These are phyloP conservation scores for Pittosporum tobira DNA, from an alignment of 129 eudicot species.

Conservation along the genomic window DNA sequence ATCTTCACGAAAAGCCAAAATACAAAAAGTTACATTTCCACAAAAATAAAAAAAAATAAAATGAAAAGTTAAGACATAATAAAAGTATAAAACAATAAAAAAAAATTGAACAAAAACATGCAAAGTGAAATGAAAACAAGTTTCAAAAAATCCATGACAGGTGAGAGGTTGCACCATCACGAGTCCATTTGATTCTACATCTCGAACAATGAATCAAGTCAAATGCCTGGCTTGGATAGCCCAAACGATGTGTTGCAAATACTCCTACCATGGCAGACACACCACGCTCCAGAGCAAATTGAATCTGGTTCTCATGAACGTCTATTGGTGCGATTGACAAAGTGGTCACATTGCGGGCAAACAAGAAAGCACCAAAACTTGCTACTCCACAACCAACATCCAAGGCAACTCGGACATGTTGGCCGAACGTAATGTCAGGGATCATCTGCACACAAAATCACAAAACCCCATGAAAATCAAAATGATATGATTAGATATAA, in stretches of 20 bases:
- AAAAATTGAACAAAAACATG: too few species aligned
- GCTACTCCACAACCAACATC: constrained; percentile 84
- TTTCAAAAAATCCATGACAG: neutral
- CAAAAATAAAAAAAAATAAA: too few species aligned
- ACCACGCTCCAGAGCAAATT: constrained; percentile 77
- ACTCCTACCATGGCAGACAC: constrained; percentile 79
- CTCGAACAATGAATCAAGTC: constrained; percentile 76
- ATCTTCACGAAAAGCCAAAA: constrained; percentile 37
- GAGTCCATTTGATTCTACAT: constrained; percentile 69
- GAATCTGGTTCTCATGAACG: constrained; percentile 58
- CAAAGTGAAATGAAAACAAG: neutral
- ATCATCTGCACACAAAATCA: constrained; percentile 48
- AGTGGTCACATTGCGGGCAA: constrained; percentile 60
- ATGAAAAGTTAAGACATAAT: too few species aligned
- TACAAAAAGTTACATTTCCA: too few species aligned
- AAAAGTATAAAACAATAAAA: too few species aligned
- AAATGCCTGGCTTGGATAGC: constrained; percentile 76
- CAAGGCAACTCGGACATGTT: constrained; percentile 56
- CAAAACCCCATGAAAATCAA: constrained; percentile 16
- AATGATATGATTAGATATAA: constrained; percentile 10
- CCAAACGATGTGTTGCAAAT: constrained; percentile 51
- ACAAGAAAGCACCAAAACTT: constrained; percentile 72
- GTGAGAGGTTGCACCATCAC: constrained; percentile 51
- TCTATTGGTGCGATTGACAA: constrained; percentile 68
- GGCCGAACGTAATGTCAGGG: constrained; percentile 77